Evolutionary conservation across 176 grass and related monocot species (phyloP).

Genomic region (Bothriochloa decipiens): DNA sequence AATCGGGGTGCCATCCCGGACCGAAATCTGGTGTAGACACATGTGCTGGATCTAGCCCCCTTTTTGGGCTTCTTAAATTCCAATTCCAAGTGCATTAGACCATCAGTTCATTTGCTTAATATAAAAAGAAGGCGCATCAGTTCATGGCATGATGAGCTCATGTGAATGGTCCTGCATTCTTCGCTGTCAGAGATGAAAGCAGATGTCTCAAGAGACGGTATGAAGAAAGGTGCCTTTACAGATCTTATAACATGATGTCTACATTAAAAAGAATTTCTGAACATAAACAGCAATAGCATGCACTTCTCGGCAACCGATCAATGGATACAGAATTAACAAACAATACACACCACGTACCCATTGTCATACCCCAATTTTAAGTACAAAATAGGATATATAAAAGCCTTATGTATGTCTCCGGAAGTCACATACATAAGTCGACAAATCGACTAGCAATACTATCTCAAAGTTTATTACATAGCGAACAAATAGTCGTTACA

Average conservation of each 20-base stretch:
- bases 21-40: neutral
- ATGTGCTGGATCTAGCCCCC: neutral
- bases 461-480: too few relatives aligned
- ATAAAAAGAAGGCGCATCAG: neutral
- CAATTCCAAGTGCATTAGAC: neutral
- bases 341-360: neutral
- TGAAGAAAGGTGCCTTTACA: slow-evolving; percentile 12
- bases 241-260: slow-evolving; percentile 13
- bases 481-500: too few relatives aligned
- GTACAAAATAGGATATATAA: too few relatives aligned
- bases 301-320: neutral
- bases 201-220: slow-evolving; percentile 4
- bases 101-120: neutral
- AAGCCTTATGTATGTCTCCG: too few relatives aligned
- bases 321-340: neutral
- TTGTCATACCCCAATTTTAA: too few relatives aligned
- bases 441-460: too few relatives aligned
- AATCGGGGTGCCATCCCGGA: neutral
- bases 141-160: slow-evolving; percentile 37
- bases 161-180: slow-evolving; percentile 37
- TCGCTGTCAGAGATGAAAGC: slow-evolving; percentile 12
- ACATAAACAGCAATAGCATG: neutral
- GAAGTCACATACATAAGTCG: too few relatives aligned
- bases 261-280: neutral
- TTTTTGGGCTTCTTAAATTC: neutral